These are phyloP conservation scores for Suillus brevipes DNA, from an alignment of 768 basidiomycete species.

Conservation along the genomic window DNA sequence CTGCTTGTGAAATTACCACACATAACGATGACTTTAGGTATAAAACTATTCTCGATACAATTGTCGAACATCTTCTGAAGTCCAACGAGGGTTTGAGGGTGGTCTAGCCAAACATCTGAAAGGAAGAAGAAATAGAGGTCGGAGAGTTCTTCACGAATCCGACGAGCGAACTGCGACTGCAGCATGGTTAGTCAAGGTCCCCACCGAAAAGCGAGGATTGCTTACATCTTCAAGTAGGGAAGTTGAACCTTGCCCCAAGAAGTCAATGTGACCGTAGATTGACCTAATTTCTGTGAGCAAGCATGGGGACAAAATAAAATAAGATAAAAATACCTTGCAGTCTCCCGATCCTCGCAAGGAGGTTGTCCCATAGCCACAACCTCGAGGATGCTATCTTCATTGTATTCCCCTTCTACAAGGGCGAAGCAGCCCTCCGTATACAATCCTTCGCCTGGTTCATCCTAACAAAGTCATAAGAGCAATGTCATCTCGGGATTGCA, in stretches of 20 bases:
- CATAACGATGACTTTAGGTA: constrained; percentile 86
- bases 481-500: not conserved
- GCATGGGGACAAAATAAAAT: not conserved
- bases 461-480: constrained; percentile 36
- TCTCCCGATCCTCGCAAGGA: constrained; percentile 87
- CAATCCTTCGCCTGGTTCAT: constrained; percentile 91
- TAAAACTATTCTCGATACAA: constrained; percentile 81
- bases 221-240: constrained; percentile 88
- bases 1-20: constrained; percentile 94
- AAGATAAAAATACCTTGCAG: constrained; percentile 59
- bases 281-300: constrained; percentile 50
- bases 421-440: constrained; percentile 97
- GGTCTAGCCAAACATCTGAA: constrained; percentile 96
- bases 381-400: constrained; percentile 82
- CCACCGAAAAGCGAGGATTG: constrained; percentile 6
- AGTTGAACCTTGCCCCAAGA: constrained; percentile 91
- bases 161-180: constrained; percentile 61
- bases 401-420: constrained; percentile 95
- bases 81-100: constrained; percentile 76
- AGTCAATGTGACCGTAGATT: constrained; percentile 95
- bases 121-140: constrained; percentile 89
- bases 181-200: constrained; percentile 5
- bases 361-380: constrained; percentile 97
- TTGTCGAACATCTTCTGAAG: constrained; percentile 87
- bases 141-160: constrained; percentile 66